Conservation (phyloP, 306 rosid genomes). For the Malus orientalis region DNA sequence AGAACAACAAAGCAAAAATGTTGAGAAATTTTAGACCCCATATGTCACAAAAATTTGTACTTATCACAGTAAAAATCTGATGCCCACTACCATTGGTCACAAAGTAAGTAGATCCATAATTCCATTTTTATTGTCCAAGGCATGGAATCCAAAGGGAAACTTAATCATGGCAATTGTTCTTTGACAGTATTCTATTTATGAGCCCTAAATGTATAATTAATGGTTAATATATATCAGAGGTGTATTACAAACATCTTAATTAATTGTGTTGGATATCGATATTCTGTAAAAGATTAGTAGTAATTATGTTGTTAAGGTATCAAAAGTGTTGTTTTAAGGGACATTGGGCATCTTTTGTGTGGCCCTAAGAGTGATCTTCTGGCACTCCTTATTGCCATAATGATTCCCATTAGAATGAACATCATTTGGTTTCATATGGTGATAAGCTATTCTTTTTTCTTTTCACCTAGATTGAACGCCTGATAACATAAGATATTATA, state of each 20-base stretch:
- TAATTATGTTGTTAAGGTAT: neutral
- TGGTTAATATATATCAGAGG: neutral
- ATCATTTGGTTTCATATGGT: neutral
- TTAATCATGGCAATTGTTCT: constrained; percentile 17
- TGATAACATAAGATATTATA: neutral
- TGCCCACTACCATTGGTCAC: constrained; percentile 7
- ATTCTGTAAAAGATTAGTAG: neutral
- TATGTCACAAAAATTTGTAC: constrained; percentile 13
- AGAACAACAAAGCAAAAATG: constrained; percentile 11
- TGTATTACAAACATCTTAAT: constrained; percentile 6
- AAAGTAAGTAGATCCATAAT: neutral
- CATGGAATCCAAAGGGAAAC: constrained; percentile 20
- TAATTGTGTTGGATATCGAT: neutral
- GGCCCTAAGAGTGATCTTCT: neutral
- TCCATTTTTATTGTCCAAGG: neutral
- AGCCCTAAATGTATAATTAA: neutral
- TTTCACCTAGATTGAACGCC: neutral
- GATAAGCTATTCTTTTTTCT: neutral
- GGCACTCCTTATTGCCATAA: neutral
- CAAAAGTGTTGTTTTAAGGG: neutral
- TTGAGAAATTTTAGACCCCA: constrained; percentile 39
- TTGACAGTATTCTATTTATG: neutral
- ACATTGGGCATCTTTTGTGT: constrained; percentile 10
- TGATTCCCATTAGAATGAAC: neutral
- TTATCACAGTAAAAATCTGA: constrained; percentile 7